These are phyloP conservation scores for Cladosporium sp. DNA, from an alignment of 2,329 filamentous ascomycete species.

Conservation along the genomic window DNA sequence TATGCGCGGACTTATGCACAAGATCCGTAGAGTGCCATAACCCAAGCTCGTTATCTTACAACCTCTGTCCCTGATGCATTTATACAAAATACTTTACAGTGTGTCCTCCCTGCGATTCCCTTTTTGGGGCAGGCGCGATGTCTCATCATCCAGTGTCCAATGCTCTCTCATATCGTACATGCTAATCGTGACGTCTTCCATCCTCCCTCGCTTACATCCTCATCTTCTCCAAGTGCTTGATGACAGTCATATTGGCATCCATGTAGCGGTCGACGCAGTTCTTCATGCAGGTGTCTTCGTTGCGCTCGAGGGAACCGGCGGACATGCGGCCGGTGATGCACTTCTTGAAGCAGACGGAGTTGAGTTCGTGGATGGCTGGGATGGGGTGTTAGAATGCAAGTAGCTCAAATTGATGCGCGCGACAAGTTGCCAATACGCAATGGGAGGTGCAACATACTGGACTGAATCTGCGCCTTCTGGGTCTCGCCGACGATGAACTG, in stretches of 20 bases:
- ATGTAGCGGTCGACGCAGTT: slow-evolving; percentile 95
- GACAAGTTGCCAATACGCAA: neutral
- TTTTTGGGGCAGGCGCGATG: too few relatives aligned
- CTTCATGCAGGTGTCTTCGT: slow-evolving; percentile 76
- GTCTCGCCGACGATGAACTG: slow-evolving; percentile 79
- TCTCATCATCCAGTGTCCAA: neutral
- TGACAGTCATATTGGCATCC: slow-evolving; percentile 79
- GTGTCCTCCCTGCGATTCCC: neutral
- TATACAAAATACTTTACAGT: neutral
- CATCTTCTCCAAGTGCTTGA: slow-evolving; percentile 74
- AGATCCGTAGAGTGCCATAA: too few relatives aligned
- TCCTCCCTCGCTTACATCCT: slow-evolving; percentile 2
- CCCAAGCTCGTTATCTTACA: neutral
- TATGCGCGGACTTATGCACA: too few relatives aligned
- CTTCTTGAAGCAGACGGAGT: slow-evolving; percentile 89
- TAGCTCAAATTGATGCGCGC: neutral
- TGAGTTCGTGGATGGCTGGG: slow-evolving; percentile 12
- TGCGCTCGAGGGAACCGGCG: slow-evolving; percentile 65
- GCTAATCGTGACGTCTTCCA: neutral
- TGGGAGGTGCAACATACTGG: slow-evolving; percentile 22
- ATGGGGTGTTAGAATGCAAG: neutral
- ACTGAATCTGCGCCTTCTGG: slow-evolving; percentile 73
- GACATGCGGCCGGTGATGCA: slow-evolving; percentile 75
- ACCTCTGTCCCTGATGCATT: neutral
- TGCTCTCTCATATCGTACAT: slow-evolving; percentile 2